These are phyloP conservation scores for Tolypocladium tropicale DNA, from an alignment of 2,329 filamentous ascomycete species.

Conservation along the genomic window DNA sequence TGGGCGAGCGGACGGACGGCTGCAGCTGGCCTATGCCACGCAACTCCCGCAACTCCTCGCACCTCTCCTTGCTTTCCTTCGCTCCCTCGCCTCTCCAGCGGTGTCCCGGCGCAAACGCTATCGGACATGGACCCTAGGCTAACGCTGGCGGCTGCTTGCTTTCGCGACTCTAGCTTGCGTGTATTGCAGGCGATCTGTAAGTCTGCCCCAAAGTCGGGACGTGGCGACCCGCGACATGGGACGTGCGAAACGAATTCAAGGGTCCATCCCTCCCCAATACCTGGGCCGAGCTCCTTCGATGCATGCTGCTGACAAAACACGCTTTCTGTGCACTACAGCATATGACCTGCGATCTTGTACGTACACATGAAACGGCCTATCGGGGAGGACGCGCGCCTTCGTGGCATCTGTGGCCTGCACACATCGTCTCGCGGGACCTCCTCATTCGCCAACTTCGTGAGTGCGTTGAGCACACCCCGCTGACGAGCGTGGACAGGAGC, in stretches of 20 bases:
- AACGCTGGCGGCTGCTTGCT: background rate
- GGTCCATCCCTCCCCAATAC: background rate
- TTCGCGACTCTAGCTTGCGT: conserved; percentile 54
- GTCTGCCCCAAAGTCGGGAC: conserved; percentile 28
- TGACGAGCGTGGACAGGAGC: conserved; percentile 49
- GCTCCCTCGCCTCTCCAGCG: conserved; percentile 5
- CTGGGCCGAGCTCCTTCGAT: background rate
- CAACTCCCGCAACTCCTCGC: background rate
- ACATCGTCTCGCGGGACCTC: background rate
- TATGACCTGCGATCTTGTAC: conserved; percentile 88
- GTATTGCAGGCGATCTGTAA: conserved; percentile 84
- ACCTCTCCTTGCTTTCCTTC: conserved; percentile 5
- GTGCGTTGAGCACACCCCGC: background rate
- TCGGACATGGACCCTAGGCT: background rate
- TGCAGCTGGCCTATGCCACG: background rate
- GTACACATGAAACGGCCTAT: conserved; percentile 22
- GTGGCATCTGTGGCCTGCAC: background rate
- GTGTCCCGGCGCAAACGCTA: background rate
- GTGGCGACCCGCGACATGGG: background rate
- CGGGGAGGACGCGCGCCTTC: conserved; percentile 2
- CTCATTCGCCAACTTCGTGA: conserved; percentile 1
- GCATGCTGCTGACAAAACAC: conserved; percentile 6
- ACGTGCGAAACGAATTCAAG: background rate
- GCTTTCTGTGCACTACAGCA: conserved; percentile 42
- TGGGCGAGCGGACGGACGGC: background rate